Evolutionary conservation across 208 protist species (phyloP), one percentile per base, ranked within the genome.

Genomic region (Crithidia fasciculata): DNA sequence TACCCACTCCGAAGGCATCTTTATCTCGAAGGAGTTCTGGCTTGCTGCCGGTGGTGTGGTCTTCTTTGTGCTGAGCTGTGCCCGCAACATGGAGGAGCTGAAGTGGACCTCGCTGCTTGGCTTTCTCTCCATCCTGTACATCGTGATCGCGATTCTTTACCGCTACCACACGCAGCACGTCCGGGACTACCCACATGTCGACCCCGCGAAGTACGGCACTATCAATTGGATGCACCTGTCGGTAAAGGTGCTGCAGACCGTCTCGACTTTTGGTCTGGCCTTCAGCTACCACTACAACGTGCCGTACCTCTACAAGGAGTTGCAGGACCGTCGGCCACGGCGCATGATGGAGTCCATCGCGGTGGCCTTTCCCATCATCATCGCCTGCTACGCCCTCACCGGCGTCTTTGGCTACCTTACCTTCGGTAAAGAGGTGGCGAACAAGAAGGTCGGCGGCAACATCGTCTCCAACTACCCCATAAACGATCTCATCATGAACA

Each of bases 71-170:
- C 73, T 92, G 4, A 91, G 78, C 65, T 94, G 82, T 63, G 77
- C 76, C n/a, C 82, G 87, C 18, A 90, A 91, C 63, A 92, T 96
- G 84, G 80, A 89, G 67, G 91, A 96, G 76, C 84, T 96, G 40
- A 96, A 94, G 81, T 92, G 85, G 83, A 82, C 85, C 15, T 96
- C 91, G 16, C 52, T 92, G 45, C 77, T 96, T 13, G 91, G 87
- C 12, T 94, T 96, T 59, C 61, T 92, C 15, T 93, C 91, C 44
- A 96, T 96, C 52, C 82, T 96, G 6, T 94, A 96, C 71, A 84
- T 96, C 70, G 80, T 92, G n/a, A 10, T 91, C 18, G n/a, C 74
- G 6, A 81, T 93, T 10, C 36, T 81, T 28, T 83, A 81, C 47
- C 86, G 91, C 13, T 94, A 80, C 49, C 76, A 85, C 67, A 94